Conservation (phyloP, 176 grass and related monocot species). For the Avena insularis region DNA sequence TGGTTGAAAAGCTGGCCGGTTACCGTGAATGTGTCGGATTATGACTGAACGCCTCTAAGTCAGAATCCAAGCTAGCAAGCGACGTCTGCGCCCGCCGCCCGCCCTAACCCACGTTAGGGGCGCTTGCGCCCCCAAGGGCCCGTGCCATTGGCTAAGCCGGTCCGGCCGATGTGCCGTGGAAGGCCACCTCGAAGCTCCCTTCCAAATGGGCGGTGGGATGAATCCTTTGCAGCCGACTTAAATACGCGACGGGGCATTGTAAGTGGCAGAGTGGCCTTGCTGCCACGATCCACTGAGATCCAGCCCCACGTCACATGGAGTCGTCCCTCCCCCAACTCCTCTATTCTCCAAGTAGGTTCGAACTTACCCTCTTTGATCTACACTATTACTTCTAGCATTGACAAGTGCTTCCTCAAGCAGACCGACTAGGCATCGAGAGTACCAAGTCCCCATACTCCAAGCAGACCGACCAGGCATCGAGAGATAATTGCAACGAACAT, state of each 20-base stretch:
- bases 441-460: no score
- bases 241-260: conserved; percentile 51
- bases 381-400: no score
- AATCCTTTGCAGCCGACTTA: conserved; percentile 20
- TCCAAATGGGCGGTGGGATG: conserved; percentile 38
- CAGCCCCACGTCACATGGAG: conserved; percentile 51
- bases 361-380: no score
- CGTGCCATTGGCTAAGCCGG: conserved; percentile 20
- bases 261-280: conserved; percentile 78
- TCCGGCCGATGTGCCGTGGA: neutral
- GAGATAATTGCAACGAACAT: no score
- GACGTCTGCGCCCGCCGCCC: conserved; percentile 21
- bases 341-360: no score
- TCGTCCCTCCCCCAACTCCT: conserved; percentile 50
- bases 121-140: conserved; percentile 27
- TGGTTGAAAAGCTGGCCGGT: conserved; percentile 80
- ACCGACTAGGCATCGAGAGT: no score
- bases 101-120: conserved; percentile 33
- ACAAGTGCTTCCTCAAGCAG: no score
- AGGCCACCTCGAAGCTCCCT: no score
- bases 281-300: conserved; percentile 76
- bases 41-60: conserved; percentile 72
- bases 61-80: conserved; percentile 67
- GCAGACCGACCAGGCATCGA: no score
- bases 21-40: conserved; percentile 67